Evolutionary conservation across 2,329 filamentous ascomycete species (phyloP).

Genomic region (Geoglossum cookeanum): DNA sequence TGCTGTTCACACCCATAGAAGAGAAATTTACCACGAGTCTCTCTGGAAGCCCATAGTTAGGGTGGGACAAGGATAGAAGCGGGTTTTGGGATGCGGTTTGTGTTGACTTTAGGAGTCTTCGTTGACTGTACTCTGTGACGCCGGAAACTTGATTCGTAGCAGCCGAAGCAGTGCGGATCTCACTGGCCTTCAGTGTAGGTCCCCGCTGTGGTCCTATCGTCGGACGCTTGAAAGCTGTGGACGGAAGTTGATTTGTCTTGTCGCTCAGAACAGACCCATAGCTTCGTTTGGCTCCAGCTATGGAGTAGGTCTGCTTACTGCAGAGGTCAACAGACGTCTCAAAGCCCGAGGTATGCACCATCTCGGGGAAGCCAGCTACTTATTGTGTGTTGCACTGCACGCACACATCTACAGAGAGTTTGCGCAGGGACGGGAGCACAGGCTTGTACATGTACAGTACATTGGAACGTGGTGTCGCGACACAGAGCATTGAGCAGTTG

Average conservation of each 20-base stretch:
- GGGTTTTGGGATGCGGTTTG: conserved; percentile 23
- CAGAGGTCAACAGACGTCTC: neutral
- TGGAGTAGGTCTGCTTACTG: neutral
- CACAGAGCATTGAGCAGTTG: no score
- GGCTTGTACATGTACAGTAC: no score
- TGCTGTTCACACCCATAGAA: conserved; percentile 46
- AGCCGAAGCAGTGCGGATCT: conserved; percentile 19
- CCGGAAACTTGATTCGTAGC: neutral
- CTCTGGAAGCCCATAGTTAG: conserved; percentile 41
- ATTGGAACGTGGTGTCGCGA: no score
- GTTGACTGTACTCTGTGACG: conserved; percentile 35
- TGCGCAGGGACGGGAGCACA: no score
- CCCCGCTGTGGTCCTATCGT: conserved; percentile 3
- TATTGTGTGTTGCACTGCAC: neutral
- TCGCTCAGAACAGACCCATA: neutral
- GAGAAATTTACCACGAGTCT: conserved; percentile 45
- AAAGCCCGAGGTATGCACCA: neutral
- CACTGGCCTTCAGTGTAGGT: conserved; percentile 23
- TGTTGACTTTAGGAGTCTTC: conserved; percentile 22
- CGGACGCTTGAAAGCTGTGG: conserved; percentile 6
- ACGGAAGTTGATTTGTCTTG: conserved; percentile 29
- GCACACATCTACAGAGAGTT: neutral
- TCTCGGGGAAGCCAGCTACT: neutral
- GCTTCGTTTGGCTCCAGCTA: neutral
- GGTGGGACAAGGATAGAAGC: conserved; percentile 40